These are phyloP conservation scores for Podospora tetraspora DNA, from an alignment of 495 filamentous ascomycete genomes.

Conservation along the genomic window DNA sequence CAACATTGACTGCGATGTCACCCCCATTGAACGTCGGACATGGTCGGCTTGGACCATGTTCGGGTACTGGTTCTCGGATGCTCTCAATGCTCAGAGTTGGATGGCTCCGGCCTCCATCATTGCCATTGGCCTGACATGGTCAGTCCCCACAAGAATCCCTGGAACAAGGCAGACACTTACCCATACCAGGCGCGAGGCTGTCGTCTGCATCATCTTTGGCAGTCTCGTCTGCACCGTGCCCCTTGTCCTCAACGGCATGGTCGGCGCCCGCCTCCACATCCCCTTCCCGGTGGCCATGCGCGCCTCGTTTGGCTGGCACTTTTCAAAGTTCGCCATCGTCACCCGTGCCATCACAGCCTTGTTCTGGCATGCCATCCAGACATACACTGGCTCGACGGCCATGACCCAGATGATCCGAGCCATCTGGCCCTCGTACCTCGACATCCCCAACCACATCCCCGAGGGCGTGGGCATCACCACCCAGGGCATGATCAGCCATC, in stretches of 20 bases:
- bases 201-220: constrained; percentile 38
- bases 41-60: constrained; percentile 42
- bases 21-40: constrained; percentile 38
- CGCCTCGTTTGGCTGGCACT: constrained; percentile 41
- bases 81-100: constrained; percentile 41
- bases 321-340: constrained; percentile 37
- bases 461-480: constrained; percentile 46
- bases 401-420: constrained; percentile 40
- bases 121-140: constrained; percentile 47
- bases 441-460: constrained; percentile 47
- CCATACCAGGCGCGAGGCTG: constrained; percentile 31
- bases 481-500: constrained; percentile 44
- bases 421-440: constrained; percentile 41
- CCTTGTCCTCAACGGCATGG: constrained; percentile 44
- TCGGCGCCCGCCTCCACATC: constrained; percentile 43
- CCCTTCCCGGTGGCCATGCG: constrained; percentile 40
- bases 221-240: constrained; percentile 37
- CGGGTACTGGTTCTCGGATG: constrained; percentile 47
- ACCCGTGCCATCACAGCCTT: constrained; percentile 40
- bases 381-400: constrained; percentile 38
- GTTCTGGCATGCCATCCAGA: constrained; percentile 47
- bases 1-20: constrained; percentile 45
- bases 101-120: constrained; percentile 42
- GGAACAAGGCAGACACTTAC: not conserved
- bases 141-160: not conserved